phyloP scores from a whole-genome alignment of 2,329 filamentous ascomycete species.

The Esteya vermicola region DNA sequence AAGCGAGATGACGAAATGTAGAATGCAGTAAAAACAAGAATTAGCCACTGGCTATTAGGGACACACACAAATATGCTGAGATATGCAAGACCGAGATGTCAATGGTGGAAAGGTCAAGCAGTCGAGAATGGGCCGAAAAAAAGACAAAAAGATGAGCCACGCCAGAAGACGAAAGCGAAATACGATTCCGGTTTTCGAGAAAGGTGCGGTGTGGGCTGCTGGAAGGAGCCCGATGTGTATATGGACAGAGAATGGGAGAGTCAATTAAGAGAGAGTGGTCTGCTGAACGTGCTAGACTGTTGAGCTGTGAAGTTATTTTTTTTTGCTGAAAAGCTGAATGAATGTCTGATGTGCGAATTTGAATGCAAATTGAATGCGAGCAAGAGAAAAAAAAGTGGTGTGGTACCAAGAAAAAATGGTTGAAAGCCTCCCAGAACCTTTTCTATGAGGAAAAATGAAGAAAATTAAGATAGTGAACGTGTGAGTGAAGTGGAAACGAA shows the following conservation, averaged over 20 bases:
- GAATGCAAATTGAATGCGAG: too few species aligned
- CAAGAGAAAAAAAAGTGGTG: not conserved
- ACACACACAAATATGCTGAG: too few species aligned
- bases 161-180: not conserved
- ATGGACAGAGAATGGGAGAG: too few species aligned
- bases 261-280: too few species aligned
- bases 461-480: slow-evolving; percentile 1
- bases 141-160: not conserved
- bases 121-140: not conserved
- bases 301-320: not conserved
- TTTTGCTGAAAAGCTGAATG: not conserved
- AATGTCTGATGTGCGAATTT: not conserved
- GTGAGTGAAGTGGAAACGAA: not conserved
- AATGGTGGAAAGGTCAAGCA: too few species aligned
- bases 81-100: too few species aligned
- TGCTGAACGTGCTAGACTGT: too few species aligned
- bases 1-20: too few species aligned
- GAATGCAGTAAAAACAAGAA: too few species aligned
- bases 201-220: too few species aligned
- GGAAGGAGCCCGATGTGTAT: too few species aligned
- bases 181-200: not conserved
- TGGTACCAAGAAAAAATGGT: not conserved
- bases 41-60: too few species aligned
- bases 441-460: not conserved
- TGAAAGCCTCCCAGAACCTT: slow-evolving; percentile 1